Conservation (phyloP, 2,329 filamentous ascomycete species). For the Clarireedia paspali region DNA sequence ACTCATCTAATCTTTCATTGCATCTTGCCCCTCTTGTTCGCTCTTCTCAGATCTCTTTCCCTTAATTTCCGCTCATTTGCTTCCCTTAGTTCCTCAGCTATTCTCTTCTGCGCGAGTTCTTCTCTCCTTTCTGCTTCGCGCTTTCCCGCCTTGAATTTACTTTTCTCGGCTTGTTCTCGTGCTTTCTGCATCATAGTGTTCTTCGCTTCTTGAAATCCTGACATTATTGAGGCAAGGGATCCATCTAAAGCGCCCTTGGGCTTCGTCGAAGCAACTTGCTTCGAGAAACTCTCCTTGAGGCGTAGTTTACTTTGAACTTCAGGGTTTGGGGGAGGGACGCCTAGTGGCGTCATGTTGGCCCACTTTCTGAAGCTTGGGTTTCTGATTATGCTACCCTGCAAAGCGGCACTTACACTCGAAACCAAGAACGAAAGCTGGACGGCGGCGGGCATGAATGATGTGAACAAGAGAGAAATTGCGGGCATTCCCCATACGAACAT, state of each 20-base stretch:
- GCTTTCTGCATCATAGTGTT: background rate
- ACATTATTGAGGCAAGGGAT: background rate
- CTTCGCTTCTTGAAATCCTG: background rate
- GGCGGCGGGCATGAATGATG: conserved; percentile 38
- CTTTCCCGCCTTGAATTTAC: background rate
- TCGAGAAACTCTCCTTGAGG: too few relatives aligned
- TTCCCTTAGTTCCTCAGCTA: background rate
- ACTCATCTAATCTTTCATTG: too few relatives aligned
- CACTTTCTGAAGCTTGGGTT: conserved; percentile 31
- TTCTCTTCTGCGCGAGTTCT: background rate
- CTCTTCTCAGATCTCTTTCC: conserved; percentile 1
- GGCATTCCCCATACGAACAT: conserved; percentile 43
- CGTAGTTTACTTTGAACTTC: background rate
- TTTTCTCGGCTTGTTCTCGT: background rate
- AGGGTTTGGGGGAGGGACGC: background rate
- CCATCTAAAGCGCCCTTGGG: background rate
- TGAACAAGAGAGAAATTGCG: conserved; percentile 43
- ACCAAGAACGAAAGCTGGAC: conserved; percentile 57
- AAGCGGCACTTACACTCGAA: conserved; percentile 31
- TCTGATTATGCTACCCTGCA: conserved; percentile 40
- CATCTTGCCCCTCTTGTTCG: background rate
- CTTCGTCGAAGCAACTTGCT: background rate
- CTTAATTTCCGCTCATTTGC: background rate
- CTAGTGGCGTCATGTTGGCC: conserved; percentile 31
- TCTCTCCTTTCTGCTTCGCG: conserved; percentile 1